Percentiles rank a stretch among this genome's conserved stretches.
Evolutionary conservation across 1,284 basidiomycete genomes (phyloP).

Genomic region (Acaromyces ingoldii): DNA sequence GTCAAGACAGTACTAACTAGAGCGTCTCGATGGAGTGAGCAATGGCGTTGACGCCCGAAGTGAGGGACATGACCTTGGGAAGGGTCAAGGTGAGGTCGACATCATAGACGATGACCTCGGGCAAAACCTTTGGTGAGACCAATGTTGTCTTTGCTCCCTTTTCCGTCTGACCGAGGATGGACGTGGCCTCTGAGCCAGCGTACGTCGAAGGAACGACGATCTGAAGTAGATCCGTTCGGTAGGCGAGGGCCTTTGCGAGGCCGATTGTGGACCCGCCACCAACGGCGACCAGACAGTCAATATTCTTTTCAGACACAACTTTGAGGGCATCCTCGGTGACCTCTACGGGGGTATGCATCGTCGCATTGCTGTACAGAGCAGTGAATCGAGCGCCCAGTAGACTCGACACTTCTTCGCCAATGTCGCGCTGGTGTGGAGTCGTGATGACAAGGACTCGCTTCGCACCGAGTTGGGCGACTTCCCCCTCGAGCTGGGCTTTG

Average conservation of each 20-base stretch:
- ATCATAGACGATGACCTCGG: conserved; percentile 57
- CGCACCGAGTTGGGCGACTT: too few species aligned
- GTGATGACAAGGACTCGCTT: too few species aligned
- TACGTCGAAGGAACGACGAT: conserved; percentile 57
- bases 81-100: conserved; percentile 55
- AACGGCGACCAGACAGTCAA: conserved; percentile 55
- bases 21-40: conserved; percentile 51
- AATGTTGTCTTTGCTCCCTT: conserved; percentile 55
- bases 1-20: conserved; percentile 5
- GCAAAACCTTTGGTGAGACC: conserved; percentile 54
- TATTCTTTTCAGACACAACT: conserved; percentile 38
- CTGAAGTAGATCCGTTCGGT: conserved; percentile 54
- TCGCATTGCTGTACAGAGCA: conserved; percentile 50
- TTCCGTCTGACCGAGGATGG: conserved; percentile 56
- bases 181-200: conserved; percentile 56
- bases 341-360: conserved; percentile 56
- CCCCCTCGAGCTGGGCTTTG: too few species aligned
- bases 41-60: conserved; percentile 56
- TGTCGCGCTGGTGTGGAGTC: too few species aligned
- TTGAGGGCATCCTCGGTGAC: conserved; percentile 53
- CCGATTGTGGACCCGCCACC: conserved; percentile 56
- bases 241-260: conserved; percentile 55
- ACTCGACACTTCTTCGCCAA: too few species aligned
- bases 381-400: too few species aligned
- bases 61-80: conserved; percentile 53